Evolutionary conservation across 805 yeast genomes (phyloP).

Genomic region (Cyberlindnera euphorbiiphila): DNA sequence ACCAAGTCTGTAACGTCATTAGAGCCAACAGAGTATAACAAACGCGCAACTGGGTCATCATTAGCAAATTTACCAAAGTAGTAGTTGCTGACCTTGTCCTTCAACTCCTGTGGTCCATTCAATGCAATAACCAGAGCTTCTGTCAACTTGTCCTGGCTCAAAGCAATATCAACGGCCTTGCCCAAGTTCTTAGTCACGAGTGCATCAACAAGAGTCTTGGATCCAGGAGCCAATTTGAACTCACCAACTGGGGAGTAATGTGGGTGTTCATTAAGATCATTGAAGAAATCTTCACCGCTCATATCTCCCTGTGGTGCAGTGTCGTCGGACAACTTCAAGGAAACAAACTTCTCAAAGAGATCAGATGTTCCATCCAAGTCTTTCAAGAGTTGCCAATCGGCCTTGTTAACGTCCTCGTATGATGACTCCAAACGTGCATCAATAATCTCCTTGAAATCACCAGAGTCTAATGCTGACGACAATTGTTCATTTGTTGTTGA

Average conservation of each 20-base stretch:
- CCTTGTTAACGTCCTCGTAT: slow-evolving; percentile 37
- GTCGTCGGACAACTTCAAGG: slow-evolving; percentile 32
- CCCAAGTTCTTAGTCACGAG: slow-evolving; percentile 60
- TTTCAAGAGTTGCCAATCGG: slow-evolving; percentile 65
- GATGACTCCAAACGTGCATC: slow-evolving; percentile 46
- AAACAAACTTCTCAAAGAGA: slow-evolving; percentile 43
- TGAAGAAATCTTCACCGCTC: slow-evolving; percentile 36
- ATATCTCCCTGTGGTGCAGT: slow-evolving; percentile 22
- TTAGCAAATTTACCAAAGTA: slow-evolving; percentile 59
- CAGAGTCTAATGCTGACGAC: slow-evolving; percentile 51
- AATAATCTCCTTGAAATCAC: slow-evolving; percentile 52
- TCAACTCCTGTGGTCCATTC: slow-evolving; percentile 57
- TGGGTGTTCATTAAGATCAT: slow-evolving; percentile 30
- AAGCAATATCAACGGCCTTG: slow-evolving; percentile 63
- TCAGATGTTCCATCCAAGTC: slow-evolving; percentile 51
- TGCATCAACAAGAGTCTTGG: slow-evolving; percentile 42
- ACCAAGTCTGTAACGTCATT: slow-evolving; percentile 65
- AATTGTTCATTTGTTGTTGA: slow-evolving; percentile 40
- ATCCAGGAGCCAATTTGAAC: slow-evolving; percentile 41
- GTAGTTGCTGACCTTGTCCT: slow-evolving; percentile 64
- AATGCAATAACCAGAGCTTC: slow-evolving; percentile 85
- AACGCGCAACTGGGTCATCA: slow-evolving; percentile 57
- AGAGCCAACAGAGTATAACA: slow-evolving; percentile 61
- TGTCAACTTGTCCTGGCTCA: slow-evolving; percentile 55
- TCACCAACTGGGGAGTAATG: slow-evolving; percentile 47